phyloP scores from a whole-genome alignment of 1,284 basidiomycete genomes.

The Marasmius fiardii region DNA sequence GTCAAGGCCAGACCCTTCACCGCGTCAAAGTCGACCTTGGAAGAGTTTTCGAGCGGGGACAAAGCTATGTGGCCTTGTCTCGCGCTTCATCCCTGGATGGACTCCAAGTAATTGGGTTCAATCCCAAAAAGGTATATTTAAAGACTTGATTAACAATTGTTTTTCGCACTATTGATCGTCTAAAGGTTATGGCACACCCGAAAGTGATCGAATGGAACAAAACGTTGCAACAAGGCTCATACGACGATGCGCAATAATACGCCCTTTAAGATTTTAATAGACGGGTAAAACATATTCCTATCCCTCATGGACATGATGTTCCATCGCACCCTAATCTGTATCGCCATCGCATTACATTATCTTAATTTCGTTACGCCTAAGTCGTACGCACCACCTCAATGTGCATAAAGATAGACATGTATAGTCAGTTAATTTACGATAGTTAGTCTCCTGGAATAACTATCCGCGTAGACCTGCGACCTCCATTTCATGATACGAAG shows the following conservation, averaged over 20 bases:
- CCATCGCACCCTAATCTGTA: no score
- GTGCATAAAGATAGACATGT: background rate
- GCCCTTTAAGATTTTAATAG: background rate
- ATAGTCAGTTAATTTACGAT: background rate
- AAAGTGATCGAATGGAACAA: constrained; percentile 48
- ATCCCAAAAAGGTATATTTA: constrained; percentile 54
- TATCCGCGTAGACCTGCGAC: background rate
- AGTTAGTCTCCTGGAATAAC: background rate
- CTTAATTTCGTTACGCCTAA: background rate
- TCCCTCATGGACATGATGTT: no score
- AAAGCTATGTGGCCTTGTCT: constrained; percentile 83
- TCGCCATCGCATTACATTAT: no score
- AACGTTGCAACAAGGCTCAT: constrained; percentile 14
- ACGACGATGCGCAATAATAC: background rate
- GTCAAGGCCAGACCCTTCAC: constrained; percentile 72
- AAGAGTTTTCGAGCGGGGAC: constrained; percentile 74
- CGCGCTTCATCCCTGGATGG: constrained; percentile 79
- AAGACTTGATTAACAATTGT: background rate
- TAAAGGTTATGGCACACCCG: constrained; percentile 48
- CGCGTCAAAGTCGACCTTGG: constrained; percentile 63
- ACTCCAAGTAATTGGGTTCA: constrained; percentile 77
- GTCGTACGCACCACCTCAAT: background rate
- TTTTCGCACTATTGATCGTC: background rate
- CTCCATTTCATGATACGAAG: constrained; percentile 2
- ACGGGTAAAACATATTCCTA: no score